phyloP scores from a whole-genome alignment of 2,329 filamentous ascomycete genomes.

The Aspergillus brunneoviolaceus region DNA sequence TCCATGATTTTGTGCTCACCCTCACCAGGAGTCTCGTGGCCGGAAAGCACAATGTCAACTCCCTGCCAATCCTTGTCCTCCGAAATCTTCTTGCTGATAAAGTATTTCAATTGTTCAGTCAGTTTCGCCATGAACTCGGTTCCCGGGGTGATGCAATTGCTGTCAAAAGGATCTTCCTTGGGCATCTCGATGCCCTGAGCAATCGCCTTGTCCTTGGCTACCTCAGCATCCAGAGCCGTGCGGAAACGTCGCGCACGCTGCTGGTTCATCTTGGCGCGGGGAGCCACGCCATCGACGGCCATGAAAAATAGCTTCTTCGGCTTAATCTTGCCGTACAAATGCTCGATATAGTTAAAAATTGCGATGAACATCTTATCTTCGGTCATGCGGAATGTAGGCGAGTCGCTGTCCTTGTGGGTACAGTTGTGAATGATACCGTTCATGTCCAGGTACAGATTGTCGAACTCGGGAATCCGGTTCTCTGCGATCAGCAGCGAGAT shows the following conservation, averaged over 20 bases:
- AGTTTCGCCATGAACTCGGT: slow-evolving; percentile 98
- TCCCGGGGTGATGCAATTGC: slow-evolving; percentile 96
- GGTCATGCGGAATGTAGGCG: slow-evolving; percentile 85
- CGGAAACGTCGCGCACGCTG: slow-evolving; percentile 93
- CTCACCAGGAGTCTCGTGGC: slow-evolving; percentile 96
- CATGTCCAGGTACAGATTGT: slow-evolving; percentile 87
- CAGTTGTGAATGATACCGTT: slow-evolving; percentile 99
- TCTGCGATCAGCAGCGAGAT: slow-evolving; percentile 98
- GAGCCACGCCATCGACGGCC: slow-evolving; percentile 97
- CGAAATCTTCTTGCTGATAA: slow-evolving; percentile 97
- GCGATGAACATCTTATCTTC: slow-evolving; percentile 99
- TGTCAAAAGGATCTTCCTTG: slow-evolving; percentile 94
- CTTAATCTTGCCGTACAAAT: slow-evolving; percentile 97
- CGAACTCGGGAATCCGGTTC: slow-evolving; percentile 98
- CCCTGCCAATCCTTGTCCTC: slow-evolving; percentile 98
- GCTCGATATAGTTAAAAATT: slow-evolving; percentile 99
- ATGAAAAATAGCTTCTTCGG: slow-evolving; percentile 99
- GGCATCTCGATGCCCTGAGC: slow-evolving; percentile 87
- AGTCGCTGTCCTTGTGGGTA: slow-evolving; percentile 94
- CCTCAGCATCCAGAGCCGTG: slow-evolving; percentile 87
- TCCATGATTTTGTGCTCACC: slow-evolving; percentile 99
- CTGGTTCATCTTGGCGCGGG: slow-evolving; percentile 99
- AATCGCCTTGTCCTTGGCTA: slow-evolving; percentile 88
- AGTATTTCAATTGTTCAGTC: slow-evolving; percentile 92
- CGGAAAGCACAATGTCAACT: slow-evolving; percentile 92